These are phyloP conservation scores for Hypomontagnella submonticulosa DNA, from an alignment of 495 filamentous ascomycete genomes.

Conservation along the genomic window DNA sequence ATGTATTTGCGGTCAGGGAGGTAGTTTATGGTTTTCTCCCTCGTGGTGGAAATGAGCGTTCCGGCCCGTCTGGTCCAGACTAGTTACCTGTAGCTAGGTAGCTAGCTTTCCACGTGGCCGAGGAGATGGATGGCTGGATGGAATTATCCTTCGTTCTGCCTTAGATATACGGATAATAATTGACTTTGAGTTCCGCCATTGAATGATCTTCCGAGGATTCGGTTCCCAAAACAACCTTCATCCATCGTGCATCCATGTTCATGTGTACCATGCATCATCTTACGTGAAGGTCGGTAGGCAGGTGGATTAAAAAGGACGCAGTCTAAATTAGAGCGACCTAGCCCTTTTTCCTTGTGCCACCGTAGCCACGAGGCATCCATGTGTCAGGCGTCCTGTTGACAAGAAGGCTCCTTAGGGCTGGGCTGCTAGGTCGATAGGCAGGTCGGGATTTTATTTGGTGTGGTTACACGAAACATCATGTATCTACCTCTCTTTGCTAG, in stretches of 20 bases:
- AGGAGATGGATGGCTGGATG: conserved; percentile 15
- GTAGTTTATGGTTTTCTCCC: conserved; percentile 5
- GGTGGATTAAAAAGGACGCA: conserved; percentile 23
- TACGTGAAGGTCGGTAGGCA: conserved; percentile 15
- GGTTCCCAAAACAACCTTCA: background rate
- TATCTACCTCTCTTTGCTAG: conserved; percentile 9
- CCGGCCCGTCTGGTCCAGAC: background rate
- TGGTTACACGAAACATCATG: conserved; percentile 36
- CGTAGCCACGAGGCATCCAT: conserved; percentile 42
- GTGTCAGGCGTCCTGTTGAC: conserved; percentile 29
- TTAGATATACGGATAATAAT: conserved; percentile 41
- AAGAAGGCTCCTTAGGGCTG: conserved; percentile 30
- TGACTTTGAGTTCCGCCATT: conserved; percentile 24
- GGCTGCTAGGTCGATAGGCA: conserved; percentile 25
- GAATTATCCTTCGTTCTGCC: conserved; percentile 28
- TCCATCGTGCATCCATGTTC: background rate
- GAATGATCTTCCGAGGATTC: no score
- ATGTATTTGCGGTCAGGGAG: conserved; percentile 19
- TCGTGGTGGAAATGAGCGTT: background rate
- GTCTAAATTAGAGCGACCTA: conserved; percentile 41
- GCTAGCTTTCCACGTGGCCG: conserved; percentile 8
- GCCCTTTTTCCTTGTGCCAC: conserved; percentile 28
- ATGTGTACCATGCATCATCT: background rate
- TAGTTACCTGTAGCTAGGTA: background rate
- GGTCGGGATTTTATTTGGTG: conserved; percentile 35